Evolutionary conservation across 2,329 filamentous ascomycete species (phyloP).

Genomic region (Cordyceps militaris): DNA sequence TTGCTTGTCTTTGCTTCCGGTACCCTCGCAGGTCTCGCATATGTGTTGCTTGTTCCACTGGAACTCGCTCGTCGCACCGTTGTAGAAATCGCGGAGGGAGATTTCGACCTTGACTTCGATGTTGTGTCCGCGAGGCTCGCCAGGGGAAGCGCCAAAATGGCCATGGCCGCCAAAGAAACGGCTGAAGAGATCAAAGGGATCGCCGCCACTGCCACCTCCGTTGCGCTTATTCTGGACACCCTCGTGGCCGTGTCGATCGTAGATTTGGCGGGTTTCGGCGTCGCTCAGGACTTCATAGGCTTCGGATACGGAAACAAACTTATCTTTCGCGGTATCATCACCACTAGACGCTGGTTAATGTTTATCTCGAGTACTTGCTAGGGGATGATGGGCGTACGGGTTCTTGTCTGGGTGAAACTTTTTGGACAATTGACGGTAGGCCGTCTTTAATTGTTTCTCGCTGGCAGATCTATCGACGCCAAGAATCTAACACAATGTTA

Average conservation of each 20-base stretch:
- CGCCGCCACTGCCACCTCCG: constrained; percentile 56
- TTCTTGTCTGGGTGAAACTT: constrained; percentile 98
- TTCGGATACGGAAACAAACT: constrained; percentile 90
- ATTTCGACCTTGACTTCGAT: constrained; percentile 80
- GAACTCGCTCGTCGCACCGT: constrained; percentile 78
- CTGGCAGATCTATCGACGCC: constrained; percentile 72
- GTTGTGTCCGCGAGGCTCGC: constrained; percentile 75
- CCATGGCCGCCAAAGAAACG: constrained; percentile 92
- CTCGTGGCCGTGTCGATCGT: constrained; percentile 91
- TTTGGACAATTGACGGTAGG: constrained; percentile 87
- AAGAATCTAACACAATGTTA: constrained; percentile 51
- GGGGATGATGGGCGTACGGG: constrained; percentile 52
- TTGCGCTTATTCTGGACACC: constrained; percentile 79
- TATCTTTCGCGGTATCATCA: constrained; percentile 72
- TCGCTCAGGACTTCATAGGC: constrained; percentile 90
- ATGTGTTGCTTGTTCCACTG: constrained; percentile 91
- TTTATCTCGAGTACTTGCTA: not conserved
- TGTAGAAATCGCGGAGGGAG: constrained; percentile 87
- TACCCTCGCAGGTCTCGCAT: constrained; percentile 84
- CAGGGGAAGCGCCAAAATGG: constrained; percentile 66
- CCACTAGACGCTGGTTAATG: constrained; percentile 43
- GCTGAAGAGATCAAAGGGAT: constrained; percentile 94
- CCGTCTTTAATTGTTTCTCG: constrained; percentile 85
- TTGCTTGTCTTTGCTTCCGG: constrained; percentile 72
- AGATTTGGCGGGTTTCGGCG: constrained; percentile 73